Conservation (phyloP, 202 grass and related monocot genomes). For the Panicum virgatum region DNA sequence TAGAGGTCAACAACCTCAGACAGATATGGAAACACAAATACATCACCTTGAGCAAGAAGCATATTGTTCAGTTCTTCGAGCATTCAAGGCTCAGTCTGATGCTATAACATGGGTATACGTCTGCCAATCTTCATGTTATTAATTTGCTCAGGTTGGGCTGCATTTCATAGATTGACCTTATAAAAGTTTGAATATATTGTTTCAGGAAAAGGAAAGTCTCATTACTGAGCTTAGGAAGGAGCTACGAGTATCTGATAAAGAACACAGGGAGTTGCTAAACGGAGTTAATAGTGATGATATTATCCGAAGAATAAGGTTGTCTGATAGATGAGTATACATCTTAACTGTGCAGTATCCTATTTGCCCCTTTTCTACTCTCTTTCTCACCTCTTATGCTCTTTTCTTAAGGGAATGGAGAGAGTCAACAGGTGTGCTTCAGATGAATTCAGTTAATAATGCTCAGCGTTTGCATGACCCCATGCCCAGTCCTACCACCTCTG, state of each 20-base stretch:
- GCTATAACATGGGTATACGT: conserved; percentile 68
- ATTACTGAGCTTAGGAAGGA: conserved; percentile 94
- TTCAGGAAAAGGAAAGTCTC: conserved; percentile 89
- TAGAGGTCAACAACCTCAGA: conserved; percentile 33
- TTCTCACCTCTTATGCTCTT: no score
- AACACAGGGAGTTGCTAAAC: conserved; percentile 74
- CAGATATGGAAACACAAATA: conserved; percentile 81
- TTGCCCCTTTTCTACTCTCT: no score
- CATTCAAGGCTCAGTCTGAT: conserved; percentile 95
- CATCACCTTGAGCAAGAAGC: conserved; percentile 95
- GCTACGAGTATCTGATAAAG: conserved; percentile 85
- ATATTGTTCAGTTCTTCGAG: conserved; percentile 83
- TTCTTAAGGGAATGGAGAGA: conserved; percentile 72
- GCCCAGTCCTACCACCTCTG: conserved; percentile 64
- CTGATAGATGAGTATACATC: no score
- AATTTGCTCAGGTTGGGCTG: no score
- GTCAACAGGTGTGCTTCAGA: background rate
- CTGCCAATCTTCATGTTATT: no score
- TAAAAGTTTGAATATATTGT: conserved; percentile 12
- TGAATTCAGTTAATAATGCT: no score
- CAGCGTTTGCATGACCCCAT: conserved; percentile 30
- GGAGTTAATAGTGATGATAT: conserved; percentile 85
- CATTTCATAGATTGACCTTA: background rate
- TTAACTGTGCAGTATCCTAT: no score
- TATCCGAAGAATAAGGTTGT: conserved; percentile 70